Base-by-base conservation (phyloP, 2,329 filamentous ascomycete genomes). In the Truncatella angustata region DNA sequence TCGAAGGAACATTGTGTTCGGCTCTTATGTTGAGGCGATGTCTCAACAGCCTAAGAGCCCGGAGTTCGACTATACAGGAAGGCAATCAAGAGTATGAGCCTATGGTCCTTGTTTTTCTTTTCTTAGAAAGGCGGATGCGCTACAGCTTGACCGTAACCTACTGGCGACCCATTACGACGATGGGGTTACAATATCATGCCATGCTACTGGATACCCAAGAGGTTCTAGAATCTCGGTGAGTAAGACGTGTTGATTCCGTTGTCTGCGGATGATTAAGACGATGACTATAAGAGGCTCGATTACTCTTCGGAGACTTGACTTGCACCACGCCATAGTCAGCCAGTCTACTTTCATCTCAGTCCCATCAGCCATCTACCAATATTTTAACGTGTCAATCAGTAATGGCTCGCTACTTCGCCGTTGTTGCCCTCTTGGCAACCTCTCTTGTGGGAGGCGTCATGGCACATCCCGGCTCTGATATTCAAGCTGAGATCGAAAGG, bases 391-490 rank as follows among this genome's bases (percentile, higher is more conserved):
- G 21, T 46, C 20, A 9, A 34, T 39, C 28, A 28, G 28, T 36
- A 16, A 50, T 50, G 47, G 47, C 47, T 42, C 47, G 47, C 26
- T 50, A 50, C 26, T 18, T 50, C 12, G 16, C 47, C 18, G 34
- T 26, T 16, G 47, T 50, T 42, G 36, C 47, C 47, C 47, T 50
- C 10, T 26, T 50, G 36, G 47, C 47, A 42, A 42, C 36, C 35
- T 42, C 47, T 24, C 47, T 50, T 23, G n/a, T 50, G 35, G 36
- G 47, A 21, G 21, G 28, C 16, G 47, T 32, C 39, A 35, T 58
- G 20, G 74, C 74, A 18, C 75, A 82, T 53, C 77, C 77, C 1
- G 77, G 77, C 54, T 76, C 79, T 55, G 71, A 79, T 46, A 55
- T 76, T 39, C 64, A 66, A 37, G 67, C 76, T 7, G 79, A 81